phyloP scores from a whole-genome alignment of 139 green algal species.

The Eudorina sp. region DNA sequence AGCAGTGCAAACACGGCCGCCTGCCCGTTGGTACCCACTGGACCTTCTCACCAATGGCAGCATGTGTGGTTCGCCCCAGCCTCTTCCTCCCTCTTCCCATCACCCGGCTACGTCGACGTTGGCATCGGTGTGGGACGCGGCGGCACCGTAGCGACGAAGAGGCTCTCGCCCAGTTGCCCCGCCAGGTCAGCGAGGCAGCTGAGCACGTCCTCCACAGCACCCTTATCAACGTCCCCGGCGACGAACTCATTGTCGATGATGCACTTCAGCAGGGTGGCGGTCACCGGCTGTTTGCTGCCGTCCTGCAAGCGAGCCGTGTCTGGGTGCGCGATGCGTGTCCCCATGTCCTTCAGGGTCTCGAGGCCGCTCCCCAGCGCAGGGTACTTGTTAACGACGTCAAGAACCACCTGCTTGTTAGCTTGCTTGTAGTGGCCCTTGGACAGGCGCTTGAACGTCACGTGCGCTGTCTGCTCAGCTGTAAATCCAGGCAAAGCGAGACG shows the following conservation, averaged over 20 bases:
- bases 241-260: conserved; percentile 5
- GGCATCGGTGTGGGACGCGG: too few species aligned
- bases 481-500: too few species aligned
- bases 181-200: conserved; percentile 17
- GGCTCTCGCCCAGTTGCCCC: not conserved
- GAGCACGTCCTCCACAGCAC: conserved; percentile 14
- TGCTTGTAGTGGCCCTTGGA: conserved; percentile 24
- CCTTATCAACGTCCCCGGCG: conserved; percentile 2
- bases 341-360: conserved; percentile 11
- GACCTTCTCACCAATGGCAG: not conserved
- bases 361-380: not conserved
- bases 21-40: too few species aligned
- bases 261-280: not conserved
- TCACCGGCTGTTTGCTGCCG: conserved; percentile 6
- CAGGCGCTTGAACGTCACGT: conserved; percentile 33
- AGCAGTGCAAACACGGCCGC: too few species aligned
- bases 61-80: not conserved
- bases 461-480: too few species aligned
- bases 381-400: not conserved
- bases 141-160: conserved; percentile 36
- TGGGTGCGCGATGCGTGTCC: conserved; percentile 8
- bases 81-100: not conserved
- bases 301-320: not conserved
- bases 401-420: not conserved
- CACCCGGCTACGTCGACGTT: conserved; percentile 1